These are phyloP conservation scores for Durotheca rogersii DNA, from an alignment of 495 filamentous ascomycete genomes.

Conservation along the genomic window DNA sequence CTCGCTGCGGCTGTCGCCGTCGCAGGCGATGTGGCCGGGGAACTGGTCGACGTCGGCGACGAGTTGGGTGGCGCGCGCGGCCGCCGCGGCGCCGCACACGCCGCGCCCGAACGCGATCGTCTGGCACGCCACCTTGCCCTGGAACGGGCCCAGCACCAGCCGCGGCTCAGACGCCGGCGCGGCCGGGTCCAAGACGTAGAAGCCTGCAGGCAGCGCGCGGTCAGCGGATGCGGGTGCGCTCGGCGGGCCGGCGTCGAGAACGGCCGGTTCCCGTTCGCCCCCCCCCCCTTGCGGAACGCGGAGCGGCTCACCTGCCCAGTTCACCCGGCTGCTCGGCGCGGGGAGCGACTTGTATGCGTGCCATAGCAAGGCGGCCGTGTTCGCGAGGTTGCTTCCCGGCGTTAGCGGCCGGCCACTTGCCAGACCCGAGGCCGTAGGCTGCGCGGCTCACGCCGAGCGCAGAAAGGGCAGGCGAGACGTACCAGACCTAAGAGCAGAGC, in stretches of 20 bases:
- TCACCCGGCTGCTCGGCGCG: slow-evolving; percentile 68
- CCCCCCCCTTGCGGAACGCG: too few species aligned
- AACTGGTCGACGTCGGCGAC: slow-evolving; percentile 75
- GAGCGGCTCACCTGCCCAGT: slow-evolving; percentile 80
- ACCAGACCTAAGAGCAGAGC: slow-evolving; percentile 11
- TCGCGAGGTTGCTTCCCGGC: slow-evolving; percentile 72
- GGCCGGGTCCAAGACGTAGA: slow-evolving; percentile 75
- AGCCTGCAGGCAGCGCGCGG: slow-evolving; percentile 52
- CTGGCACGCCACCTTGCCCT: slow-evolving; percentile 87
- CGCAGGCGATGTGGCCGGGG: slow-evolving; percentile 90
- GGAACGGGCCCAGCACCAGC: slow-evolving; percentile 83
- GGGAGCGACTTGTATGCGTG: slow-evolving; percentile 80
- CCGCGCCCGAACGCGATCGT: slow-evolving; percentile 76
- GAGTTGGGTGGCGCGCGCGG: slow-evolving; percentile 61
- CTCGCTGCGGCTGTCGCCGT: slow-evolving; percentile 78
- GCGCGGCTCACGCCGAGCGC: too few species aligned
- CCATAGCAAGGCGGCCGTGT: slow-evolving; percentile 81
- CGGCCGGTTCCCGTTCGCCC: too few species aligned
- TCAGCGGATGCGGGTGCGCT: too few species aligned
- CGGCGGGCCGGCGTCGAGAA: too few species aligned
- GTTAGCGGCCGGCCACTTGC: too few species aligned
- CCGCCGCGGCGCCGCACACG: slow-evolving; percentile 80
- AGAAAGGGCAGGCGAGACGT: slow-evolving; percentile 10
- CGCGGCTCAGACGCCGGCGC: slow-evolving; percentile 46
- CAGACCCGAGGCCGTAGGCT: too few species aligned